Evolutionary conservation across 768 basidiomycete species (phyloP).

Genomic region (Mycena haematopus): DNA sequence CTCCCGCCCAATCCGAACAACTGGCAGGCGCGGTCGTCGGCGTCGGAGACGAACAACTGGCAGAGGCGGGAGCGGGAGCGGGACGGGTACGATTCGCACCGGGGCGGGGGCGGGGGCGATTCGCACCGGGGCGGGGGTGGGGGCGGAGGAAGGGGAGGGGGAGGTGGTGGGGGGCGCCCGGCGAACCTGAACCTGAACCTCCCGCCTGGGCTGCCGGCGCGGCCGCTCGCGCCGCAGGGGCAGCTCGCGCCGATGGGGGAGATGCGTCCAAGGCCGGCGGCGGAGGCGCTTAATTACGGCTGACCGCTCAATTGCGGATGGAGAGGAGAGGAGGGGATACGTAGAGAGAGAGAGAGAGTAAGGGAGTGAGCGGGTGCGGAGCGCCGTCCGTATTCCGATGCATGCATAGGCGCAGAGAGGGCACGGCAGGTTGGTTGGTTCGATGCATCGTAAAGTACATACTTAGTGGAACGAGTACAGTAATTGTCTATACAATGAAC

Average conservation of each 20-base stretch:
- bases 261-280: neutral
- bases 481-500: too few relatives aligned
- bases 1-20: neutral
- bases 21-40: neutral
- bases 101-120: neutral
- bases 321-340: neutral
- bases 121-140: neutral
- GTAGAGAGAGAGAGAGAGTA: neutral
- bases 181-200: slow-evolving; percentile 1
- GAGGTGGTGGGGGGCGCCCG: neutral
- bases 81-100: slow-evolving; percentile 7
- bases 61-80: slow-evolving; percentile 5
- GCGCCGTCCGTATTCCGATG: neutral
- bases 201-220: slow-evolving; percentile 19
- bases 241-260: neutral
- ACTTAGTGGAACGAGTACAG: too few relatives aligned
- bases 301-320: neutral
- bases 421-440: too few relatives aligned
- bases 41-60: neutral
- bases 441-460: too few relatives aligned
- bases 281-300: slow-evolving; percentile 21
- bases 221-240: slow-evolving; percentile 23
- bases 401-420: too few relatives aligned
- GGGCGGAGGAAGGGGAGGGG: neutral
- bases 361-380: neutral